phyloP scores from a whole-genome alignment of 345 rosid genomes.

The Zanthoxylum bungeanum region DNA sequence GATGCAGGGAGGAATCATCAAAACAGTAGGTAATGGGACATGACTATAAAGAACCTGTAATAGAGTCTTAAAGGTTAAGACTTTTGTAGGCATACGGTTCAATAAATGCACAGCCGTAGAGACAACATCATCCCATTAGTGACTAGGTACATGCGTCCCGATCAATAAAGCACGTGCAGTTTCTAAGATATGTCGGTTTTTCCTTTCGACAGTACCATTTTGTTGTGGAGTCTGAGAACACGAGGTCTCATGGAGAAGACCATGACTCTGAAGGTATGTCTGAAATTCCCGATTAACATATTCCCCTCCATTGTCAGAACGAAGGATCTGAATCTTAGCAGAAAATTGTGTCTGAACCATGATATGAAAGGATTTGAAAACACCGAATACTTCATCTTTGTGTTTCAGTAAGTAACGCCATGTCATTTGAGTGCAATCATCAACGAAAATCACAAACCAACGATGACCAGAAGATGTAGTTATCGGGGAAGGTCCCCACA shows the following conservation, averaged over 20 bases:
- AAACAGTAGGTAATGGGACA: not conserved
- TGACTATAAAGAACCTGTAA: not conserved
- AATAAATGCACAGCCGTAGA: not conserved
- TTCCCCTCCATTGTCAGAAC: not conserved
- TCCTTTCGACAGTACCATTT: not conserved
- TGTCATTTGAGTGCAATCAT: not conserved
- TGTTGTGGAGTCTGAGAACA: not conserved
- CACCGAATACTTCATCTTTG: not conserved
- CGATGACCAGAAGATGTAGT: not conserved
- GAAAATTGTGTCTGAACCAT: not conserved
- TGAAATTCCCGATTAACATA: not conserved
- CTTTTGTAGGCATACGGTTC: not conserved
- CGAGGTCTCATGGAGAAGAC: not conserved
- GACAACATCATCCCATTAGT: not conserved
- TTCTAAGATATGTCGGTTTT: not conserved
- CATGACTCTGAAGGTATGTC: not conserved
- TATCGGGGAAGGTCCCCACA: not conserved
- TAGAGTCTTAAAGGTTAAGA: not conserved
- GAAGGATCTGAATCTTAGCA: not conserved
- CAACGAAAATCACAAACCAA: not conserved
- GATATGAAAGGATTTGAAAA: not conserved
- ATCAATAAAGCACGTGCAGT: not conserved
- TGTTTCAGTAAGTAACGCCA: constrained; percentile 2
- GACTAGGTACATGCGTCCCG: not conserved
- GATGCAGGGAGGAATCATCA: not conserved